phyloP scores from a whole-genome alignment of 2,329 filamentous ascomycete genomes.

The Graphilbum sp. region DNA sequence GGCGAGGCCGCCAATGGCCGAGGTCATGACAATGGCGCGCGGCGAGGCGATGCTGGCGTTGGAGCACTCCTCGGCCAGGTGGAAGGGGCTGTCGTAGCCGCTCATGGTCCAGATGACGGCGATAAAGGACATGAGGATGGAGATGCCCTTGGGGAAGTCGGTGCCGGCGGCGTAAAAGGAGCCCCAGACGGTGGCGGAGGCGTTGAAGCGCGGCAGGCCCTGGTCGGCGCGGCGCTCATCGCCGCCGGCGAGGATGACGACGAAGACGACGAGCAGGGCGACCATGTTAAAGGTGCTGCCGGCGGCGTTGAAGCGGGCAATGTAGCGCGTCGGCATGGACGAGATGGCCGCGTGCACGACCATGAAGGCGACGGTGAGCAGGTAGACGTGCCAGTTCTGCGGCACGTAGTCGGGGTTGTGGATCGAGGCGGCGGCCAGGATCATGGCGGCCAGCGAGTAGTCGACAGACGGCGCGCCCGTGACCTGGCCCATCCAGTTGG shows the following conservation, averaged over 20 bases:
- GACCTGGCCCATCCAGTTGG: slow-evolving; percentile 52
- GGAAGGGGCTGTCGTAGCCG: slow-evolving; percentile 54
- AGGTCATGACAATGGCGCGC: slow-evolving; percentile 55
- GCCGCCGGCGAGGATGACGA: slow-evolving; percentile 45
- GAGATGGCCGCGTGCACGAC: slow-evolving; percentile 50
- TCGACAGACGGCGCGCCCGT: slow-evolving; percentile 51
- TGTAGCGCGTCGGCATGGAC: slow-evolving; percentile 54
- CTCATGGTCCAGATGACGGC: slow-evolving; percentile 55
- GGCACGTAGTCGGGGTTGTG: slow-evolving; percentile 48
- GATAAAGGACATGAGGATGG: slow-evolving; percentile 56
- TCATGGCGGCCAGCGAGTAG: slow-evolving; percentile 53
- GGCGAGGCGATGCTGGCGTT: slow-evolving; percentile 56
- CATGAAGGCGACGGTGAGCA: slow-evolving; percentile 52
- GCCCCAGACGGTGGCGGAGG: slow-evolving; percentile 44
- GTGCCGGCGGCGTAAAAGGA: slow-evolving; percentile 50
- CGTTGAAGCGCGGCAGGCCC: slow-evolving; percentile 15
- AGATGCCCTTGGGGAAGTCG: slow-evolving; percentile 49
- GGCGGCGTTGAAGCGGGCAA: slow-evolving; percentile 52
- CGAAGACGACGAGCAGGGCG: slow-evolving; percentile 47
- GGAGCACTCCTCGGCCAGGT: slow-evolving; percentile 59
- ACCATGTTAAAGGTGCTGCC: slow-evolving; percentile 58
- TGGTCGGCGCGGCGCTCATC: slow-evolving; percentile 39
- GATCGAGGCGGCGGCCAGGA: slow-evolving; percentile 54
- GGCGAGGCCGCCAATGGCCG: slow-evolving; percentile 45
- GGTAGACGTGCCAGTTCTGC: slow-evolving; percentile 48